Evolutionary conservation across 2,329 filamentous ascomycete genomes (phyloP).

Genomic region (Venturia carpophila): DNA sequence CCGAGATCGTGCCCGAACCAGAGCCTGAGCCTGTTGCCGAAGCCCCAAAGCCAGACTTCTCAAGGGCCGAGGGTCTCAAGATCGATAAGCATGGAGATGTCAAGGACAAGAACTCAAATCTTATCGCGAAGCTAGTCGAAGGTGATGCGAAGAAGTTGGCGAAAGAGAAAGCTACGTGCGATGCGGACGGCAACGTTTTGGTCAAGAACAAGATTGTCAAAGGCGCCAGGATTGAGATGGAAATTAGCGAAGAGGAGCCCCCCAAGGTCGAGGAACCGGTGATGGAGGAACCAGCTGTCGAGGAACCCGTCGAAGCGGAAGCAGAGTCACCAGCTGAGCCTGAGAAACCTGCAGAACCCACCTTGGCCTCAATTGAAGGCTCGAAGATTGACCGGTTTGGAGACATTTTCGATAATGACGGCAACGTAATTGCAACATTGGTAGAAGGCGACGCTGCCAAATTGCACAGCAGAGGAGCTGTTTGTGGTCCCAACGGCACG

Average conservation of each 20-base stretch:
- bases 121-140: constrained; percentile 42
- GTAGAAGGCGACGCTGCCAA: constrained; percentile 62
- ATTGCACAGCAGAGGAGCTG: constrained; percentile 42
- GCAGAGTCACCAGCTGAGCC: constrained; percentile 20
- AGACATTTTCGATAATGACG: constrained; percentile 57
- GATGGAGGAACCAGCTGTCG: constrained; percentile 24
- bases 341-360: constrained; percentile 26
- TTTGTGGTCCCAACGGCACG: constrained; percentile 6
- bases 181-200: constrained; percentile 52
- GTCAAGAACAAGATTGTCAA: constrained; percentile 49
- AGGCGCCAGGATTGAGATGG: constrained; percentile 33
- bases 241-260: constrained; percentile 27
- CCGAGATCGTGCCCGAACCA: constrained; percentile 44
- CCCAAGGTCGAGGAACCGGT: constrained; percentile 24
- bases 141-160: constrained; percentile 41
- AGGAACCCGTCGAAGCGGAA: constrained; percentile 26
- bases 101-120: constrained; percentile 41
- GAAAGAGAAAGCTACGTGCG: constrained; percentile 43
- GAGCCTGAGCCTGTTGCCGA: constrained; percentile 36
- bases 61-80: constrained; percentile 42
- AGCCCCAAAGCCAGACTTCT: constrained; percentile 35
- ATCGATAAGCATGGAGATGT: constrained; percentile 44
- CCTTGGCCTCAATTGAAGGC: constrained; percentile 46
- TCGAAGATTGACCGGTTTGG: constrained; percentile 49
- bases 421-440: constrained; percentile 65